These are phyloP conservation scores for Cenococcum geophilum DNA, from an alignment of 495 filamentous ascomycete genomes.

Conservation along the genomic window DNA sequence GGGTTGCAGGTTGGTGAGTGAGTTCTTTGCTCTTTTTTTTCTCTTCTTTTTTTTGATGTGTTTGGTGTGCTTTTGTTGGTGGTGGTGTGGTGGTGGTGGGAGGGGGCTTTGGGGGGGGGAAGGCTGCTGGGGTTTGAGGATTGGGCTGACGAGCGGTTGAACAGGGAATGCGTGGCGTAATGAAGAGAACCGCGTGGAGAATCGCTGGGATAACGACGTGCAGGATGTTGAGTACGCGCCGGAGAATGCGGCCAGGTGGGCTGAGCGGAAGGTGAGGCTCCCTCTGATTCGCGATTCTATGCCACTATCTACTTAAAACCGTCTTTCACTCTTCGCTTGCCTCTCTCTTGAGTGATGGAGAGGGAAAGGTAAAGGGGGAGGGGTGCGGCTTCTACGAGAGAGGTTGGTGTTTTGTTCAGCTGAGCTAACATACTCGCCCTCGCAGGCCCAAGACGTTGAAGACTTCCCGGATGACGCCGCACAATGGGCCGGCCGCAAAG, in stretches of 20 bases:
- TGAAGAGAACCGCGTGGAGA: conserved; percentile 27
- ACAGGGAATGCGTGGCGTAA: neutral
- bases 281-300: too few species aligned
- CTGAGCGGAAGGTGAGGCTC: conserved; percentile 34
- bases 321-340: too few species aligned
- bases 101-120: too few species aligned
- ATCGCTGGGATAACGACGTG: conserved; percentile 9
- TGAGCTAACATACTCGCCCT: too few species aligned
- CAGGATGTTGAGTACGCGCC: conserved; percentile 39
- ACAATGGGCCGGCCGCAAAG: conserved; percentile 38
- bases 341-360: too few species aligned
- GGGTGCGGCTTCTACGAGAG: neutral
- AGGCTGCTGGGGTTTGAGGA: too few species aligned
- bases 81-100: too few species aligned
- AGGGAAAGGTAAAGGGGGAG: neutral
- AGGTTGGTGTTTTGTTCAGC: neutral
- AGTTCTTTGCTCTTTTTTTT: neutral
- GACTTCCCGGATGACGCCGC: conserved; percentile 40
- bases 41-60: neutral
- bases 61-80: too few species aligned
- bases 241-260: conserved; percentile 41
- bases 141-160: too few species aligned
- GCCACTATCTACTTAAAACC: too few species aligned
- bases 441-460: conserved; percentile 35
- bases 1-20: neutral